Evolutionary conservation across 2,329 filamentous ascomycete genomes (phyloP).

Genomic region (Ceratocystiopsis brevicomis): DNA sequence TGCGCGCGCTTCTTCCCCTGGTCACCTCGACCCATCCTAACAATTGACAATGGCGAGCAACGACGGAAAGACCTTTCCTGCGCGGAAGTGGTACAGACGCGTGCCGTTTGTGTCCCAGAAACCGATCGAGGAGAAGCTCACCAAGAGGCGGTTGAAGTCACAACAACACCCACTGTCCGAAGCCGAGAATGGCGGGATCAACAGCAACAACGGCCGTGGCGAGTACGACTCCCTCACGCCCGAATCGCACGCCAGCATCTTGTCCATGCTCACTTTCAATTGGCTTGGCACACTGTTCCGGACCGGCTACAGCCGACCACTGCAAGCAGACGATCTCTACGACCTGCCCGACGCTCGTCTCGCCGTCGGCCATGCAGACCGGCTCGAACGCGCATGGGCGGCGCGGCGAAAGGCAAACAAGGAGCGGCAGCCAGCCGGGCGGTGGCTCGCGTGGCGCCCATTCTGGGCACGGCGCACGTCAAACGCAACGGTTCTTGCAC

Average conservation of each 20-base stretch:
- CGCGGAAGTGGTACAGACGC: constrained; percentile 15
- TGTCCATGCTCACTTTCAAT: constrained; percentile 10
- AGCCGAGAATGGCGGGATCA: constrained; percentile 1
- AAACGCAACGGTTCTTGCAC: constrained; percentile 12
- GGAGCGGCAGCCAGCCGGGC: background rate
- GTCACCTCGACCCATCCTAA: background rate
- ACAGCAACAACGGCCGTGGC: background rate
- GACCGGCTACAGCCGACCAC: constrained; percentile 10
- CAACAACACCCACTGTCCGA: background rate
- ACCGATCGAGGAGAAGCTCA: constrained; percentile 10
- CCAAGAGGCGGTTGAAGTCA: constrained; percentile 2
- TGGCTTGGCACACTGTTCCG: constrained; percentile 11
- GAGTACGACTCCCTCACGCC: constrained; percentile 6
- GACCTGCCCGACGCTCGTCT: constrained; percentile 5
- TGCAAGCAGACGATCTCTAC: constrained; percentile 11
- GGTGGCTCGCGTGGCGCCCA: constrained; percentile 6
- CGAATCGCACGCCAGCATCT: constrained; percentile 9
- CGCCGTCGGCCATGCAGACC: constrained; percentile 9
- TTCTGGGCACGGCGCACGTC: constrained; percentile 13
- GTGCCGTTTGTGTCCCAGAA: constrained; percentile 14
- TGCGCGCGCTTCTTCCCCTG: too few species aligned
- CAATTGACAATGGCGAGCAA: constrained; percentile 9
- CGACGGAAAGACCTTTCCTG: constrained; percentile 12
- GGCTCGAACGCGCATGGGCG: constrained; percentile 10
- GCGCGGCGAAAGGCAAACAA: constrained; percentile 8